These are phyloP conservation scores for Chaetomium sp. DNA, from an alignment of 2,329 filamentous ascomycete genomes.

Conservation along the genomic window DNA sequence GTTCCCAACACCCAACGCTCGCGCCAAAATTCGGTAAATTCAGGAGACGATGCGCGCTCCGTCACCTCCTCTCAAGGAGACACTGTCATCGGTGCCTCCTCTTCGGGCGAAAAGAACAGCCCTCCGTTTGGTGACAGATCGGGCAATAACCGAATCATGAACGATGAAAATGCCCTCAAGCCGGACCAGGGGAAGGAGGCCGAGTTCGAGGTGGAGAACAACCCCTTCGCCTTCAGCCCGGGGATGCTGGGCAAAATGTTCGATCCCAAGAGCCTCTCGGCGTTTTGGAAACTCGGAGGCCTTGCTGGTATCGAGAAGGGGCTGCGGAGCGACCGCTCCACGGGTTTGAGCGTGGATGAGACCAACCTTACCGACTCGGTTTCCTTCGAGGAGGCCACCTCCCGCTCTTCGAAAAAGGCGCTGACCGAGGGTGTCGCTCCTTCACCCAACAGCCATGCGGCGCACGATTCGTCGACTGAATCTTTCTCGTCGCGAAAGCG, in stretches of 20 bases:
- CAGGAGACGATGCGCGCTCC: constrained; percentile 62
- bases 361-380: constrained; percentile 63
- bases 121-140: constrained; percentile 40
- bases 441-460: constrained; percentile 20
- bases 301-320: constrained; percentile 77
- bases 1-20: constrained; percentile 65
- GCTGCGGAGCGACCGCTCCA: constrained; percentile 68
- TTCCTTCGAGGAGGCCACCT: constrained; percentile 70
- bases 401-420: constrained; percentile 32
- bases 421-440: constrained; percentile 39
- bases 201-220: constrained; percentile 75
- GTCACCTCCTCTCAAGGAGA: constrained; percentile 61
- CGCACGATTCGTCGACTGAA: constrained; percentile 35
- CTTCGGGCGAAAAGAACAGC: constrained; percentile 46
- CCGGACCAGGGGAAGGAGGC: constrained; percentile 75
- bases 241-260: constrained; percentile 85
- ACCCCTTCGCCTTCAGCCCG: constrained; percentile 82
- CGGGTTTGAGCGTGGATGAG: constrained; percentile 79
- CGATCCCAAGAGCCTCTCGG: constrained; percentile 83
- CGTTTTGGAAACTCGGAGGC: constrained; percentile 80
- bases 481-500: constrained; percentile 66
- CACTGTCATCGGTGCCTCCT: constrained; percentile 58
- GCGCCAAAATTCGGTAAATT: constrained; percentile 70
- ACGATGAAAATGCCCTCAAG: constrained; percentile 68
- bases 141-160: constrained; percentile 60